Conservation (phyloP, 129 eudicot genomes). For the Apium graveolens region DNA sequence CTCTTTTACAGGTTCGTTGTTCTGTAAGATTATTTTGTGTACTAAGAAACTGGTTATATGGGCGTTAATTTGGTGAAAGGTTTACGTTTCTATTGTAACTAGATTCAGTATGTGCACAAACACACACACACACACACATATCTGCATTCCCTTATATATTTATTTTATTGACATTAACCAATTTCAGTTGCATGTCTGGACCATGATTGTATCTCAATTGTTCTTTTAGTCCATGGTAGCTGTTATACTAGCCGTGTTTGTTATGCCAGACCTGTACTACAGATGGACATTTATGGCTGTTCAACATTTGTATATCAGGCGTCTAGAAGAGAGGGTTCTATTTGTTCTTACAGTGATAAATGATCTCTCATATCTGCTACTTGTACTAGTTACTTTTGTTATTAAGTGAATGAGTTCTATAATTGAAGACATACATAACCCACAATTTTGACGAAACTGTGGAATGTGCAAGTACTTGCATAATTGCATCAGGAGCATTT, state of each 20-base stretch:
- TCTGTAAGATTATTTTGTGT: constrained; percentile 2
- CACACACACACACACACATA: too few species aligned
- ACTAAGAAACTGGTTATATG: constrained; percentile 1
- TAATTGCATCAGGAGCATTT: background rate
- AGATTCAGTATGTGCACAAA: background rate
- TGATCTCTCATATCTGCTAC: background rate
- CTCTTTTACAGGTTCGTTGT: background rate
- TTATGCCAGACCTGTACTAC: background rate
- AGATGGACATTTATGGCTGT: background rate
- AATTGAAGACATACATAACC: background rate
- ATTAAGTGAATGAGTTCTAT: background rate
- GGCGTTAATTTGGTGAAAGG: background rate
- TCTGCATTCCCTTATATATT: background rate
- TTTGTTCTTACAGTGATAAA: background rate
- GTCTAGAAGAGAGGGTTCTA: background rate
- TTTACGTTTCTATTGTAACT: background rate
- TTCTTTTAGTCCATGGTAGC: too few species aligned
- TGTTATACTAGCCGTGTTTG: background rate
- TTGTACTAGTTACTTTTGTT: background rate
- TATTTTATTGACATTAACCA: background rate
- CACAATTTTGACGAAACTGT: background rate
- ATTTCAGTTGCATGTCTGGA: background rate
- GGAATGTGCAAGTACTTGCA: background rate
- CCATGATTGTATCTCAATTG: background rate
- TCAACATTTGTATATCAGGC: background rate